A percentile compares a stretch with the other conserved stretches of the same genome.
These are phyloP conservation scores for Populus davidiana DNA, from an alignment of 345 rosid genomes.

Conservation along the genomic window DNA sequence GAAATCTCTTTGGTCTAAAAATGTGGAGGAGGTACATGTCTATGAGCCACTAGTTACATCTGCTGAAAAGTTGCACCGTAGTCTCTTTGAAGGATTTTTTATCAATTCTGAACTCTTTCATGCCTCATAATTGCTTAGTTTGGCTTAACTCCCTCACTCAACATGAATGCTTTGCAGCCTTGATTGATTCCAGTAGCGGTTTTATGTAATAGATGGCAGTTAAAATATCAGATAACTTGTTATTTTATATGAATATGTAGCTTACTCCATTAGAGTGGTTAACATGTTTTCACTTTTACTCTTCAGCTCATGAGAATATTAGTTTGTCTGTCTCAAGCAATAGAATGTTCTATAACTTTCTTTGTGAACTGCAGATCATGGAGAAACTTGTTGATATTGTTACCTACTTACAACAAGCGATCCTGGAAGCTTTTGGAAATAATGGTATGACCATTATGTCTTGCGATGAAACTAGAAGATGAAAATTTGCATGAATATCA, in stretches of 20 bases:
- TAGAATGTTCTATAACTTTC: slow-evolving; percentile 2
- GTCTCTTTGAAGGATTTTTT: background rate
- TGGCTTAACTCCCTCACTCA: background rate
- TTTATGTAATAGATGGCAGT: background rate
- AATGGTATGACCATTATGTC: slow-evolving; percentile 38
- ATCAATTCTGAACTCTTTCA: background rate
- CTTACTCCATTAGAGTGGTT: background rate
- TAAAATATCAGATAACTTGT: background rate
- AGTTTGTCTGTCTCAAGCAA: background rate
- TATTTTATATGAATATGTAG: background rate
- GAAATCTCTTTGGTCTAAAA: slow-evolving; percentile 90
- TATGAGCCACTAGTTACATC: background rate
- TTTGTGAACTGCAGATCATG: slow-evolving; percentile 43
- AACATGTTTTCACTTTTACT: background rate
- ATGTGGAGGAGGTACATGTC: slow-evolving; percentile 63
- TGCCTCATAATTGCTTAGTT: background rate
- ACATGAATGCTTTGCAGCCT: background rate
- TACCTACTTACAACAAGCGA: slow-evolving; percentile 56
- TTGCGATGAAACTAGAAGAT: background rate
- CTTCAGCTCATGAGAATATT: background rate
- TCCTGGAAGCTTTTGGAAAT: slow-evolving; percentile 68
- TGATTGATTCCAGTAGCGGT: background rate
- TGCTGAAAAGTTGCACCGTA: background rate
- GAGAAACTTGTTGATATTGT: slow-evolving; percentile 70
- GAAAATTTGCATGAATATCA: background rate